Evolutionary conservation across 257 asterid genomes (phyloP).

Genomic region (Haberlea rhodopensis): DNA sequence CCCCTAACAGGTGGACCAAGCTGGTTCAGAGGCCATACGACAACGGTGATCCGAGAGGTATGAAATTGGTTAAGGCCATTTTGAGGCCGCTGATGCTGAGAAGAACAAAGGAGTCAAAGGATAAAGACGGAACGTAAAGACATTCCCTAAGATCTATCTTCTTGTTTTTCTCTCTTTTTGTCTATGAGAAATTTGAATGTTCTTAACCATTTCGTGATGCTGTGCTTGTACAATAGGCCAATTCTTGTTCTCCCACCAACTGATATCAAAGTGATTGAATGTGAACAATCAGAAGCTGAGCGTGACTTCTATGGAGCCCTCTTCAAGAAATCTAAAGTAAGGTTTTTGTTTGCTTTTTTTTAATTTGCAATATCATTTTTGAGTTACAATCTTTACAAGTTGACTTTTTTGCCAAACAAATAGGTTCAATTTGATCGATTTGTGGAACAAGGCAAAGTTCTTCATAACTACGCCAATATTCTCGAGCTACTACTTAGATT

Average conservation of each 20-base stretch:
- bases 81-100: constrained; percentile 77
- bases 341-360: constrained; percentile 17
- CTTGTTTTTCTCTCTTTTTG: neutral
- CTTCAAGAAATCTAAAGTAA: constrained; percentile 77
- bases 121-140: constrained; percentile 70
- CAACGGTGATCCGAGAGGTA: constrained; percentile 67
- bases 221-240: constrained; percentile 43
- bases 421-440: constrained; percentile 80
- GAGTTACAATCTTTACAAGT: neutral
- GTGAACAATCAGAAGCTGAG: constrained; percentile 74
- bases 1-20: constrained; percentile 70
- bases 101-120: constrained; percentile 84
- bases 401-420: constrained; percentile 23
- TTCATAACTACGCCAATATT: constrained; percentile 77
- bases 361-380: neutral
- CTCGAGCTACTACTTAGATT: constrained; percentile 77
- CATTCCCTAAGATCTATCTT: neutral
- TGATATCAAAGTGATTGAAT: constrained; percentile 59
- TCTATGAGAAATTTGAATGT: neutral
- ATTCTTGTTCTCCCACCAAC: constrained; percentile 89
- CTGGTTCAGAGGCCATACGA: constrained; percentile 78
- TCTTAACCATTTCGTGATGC: neutral
- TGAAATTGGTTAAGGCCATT: constrained; percentile 73
- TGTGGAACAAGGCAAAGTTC: constrained; percentile 90
- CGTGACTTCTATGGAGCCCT: constrained; percentile 74